Percentiles rank a stretch among this genome's conserved stretches.
Evolutionary conservation across 306 rosid genomes (phyloP).

Genomic region (Herpetospermum pedunculosum): DNA sequence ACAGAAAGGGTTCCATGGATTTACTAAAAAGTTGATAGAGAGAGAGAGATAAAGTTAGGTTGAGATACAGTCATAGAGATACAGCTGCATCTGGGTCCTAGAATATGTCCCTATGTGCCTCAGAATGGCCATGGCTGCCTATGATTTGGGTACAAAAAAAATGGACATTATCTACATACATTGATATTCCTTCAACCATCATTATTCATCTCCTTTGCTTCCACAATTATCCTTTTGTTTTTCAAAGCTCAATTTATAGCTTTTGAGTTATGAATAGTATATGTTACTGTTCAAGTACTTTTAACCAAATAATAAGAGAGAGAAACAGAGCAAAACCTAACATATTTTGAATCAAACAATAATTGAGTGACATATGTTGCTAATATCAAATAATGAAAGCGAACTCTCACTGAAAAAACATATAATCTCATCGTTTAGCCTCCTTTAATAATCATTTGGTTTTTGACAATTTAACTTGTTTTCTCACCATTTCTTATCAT

Average conservation of each 20-base stretch:
- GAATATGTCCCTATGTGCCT: conserved; percentile 3
- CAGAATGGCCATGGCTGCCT: conserved; percentile 4
- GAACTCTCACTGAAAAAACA: neutral
- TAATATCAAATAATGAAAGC: neutral
- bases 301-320: neutral
- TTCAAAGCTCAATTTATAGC: conserved; percentile 1
- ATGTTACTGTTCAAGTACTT: neutral
- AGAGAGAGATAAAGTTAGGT: conserved; percentile 4
- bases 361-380: neutral
- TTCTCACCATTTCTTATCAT: too few species aligned
- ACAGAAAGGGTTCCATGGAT: neutral
- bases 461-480: too few species aligned
- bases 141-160: conserved; percentile 3
- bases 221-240: neutral
- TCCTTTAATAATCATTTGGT: too few species aligned
- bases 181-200: conserved; percentile 6
- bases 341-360: neutral
- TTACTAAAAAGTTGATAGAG: neutral
- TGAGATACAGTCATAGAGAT: neutral
- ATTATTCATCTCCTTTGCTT: conserved; percentile 8
- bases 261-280: neutral
- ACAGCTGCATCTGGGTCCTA: conserved; percentile 11
- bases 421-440: neutral
- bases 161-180: neutral
- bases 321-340: neutral